A percentile compares a stretch with the other conserved stretches of the same genome.
Conservation (phyloP, 345 rosid species). For the Syzygium aqueum region DNA sequence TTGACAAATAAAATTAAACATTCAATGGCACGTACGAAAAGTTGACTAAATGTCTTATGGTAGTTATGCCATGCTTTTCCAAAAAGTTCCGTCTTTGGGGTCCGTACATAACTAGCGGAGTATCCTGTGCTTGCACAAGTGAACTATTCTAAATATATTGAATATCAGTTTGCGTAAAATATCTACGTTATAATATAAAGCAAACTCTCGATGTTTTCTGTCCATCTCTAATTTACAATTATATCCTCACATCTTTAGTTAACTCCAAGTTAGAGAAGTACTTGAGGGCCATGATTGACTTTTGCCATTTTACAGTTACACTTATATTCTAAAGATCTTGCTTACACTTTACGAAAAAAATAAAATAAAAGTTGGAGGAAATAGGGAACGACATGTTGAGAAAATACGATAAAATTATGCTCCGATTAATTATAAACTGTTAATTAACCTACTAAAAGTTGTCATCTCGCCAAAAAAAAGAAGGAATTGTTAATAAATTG, state of each 20-base stretch:
- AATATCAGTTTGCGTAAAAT: not conserved
- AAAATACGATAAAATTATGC: not conserved
- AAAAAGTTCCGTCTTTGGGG: too few relatives aligned
- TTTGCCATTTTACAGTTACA: not conserved
- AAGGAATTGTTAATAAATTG: not conserved
- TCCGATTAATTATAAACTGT: not conserved
- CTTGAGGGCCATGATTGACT: not conserved
- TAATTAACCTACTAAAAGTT: not conserved
- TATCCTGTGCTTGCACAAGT: too few relatives aligned
- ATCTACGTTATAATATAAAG: not conserved
- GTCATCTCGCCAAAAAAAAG: not conserved
- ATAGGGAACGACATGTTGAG: not conserved
- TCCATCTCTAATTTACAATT: not conserved
- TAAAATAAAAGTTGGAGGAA: fast-evolving
- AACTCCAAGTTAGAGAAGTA: not conserved
- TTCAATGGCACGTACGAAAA: too few relatives aligned
- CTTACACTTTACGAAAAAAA: not conserved
- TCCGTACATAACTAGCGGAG: too few relatives aligned
- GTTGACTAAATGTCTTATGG: too few relatives aligned
- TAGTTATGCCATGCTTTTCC: too few relatives aligned
- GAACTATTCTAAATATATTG: not conserved
- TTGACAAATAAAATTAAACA: too few relatives aligned
- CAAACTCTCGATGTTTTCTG: not conserved
- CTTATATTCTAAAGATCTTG: not conserved
- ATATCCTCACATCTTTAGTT: not conserved